Conservation (phyloP, 2,329 filamentous ascomycete genomes). For the Botrytis deweyae region DNA sequence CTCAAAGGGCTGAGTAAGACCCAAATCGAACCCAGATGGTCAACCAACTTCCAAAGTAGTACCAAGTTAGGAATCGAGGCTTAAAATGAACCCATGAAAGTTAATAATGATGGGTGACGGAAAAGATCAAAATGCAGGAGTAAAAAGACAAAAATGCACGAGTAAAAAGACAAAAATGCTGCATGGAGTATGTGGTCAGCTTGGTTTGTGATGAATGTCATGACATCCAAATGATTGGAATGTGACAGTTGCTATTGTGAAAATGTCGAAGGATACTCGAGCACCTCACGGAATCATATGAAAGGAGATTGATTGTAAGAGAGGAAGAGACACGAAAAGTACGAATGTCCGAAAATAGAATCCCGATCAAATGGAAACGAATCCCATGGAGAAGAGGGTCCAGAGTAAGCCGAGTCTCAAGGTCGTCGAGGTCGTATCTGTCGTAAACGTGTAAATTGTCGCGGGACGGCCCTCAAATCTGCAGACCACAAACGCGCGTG, state of each 20-base stretch:
- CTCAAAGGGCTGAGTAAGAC: slow-evolving; percentile 20
- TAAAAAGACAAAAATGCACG: neutral
- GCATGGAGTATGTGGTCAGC: neutral
- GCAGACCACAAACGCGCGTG: slow-evolving; percentile 17
- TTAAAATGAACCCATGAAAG: neutral
- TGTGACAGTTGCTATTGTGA: slow-evolving; percentile 4
- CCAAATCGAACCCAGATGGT: neutral
- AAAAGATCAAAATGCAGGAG: slow-evolving; percentile 13
- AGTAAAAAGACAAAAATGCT: neutral
- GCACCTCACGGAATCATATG: neutral
- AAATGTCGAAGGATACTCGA: neutral
- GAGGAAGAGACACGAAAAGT: neutral
- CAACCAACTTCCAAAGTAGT: neutral
- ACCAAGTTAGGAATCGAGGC: slow-evolving; percentile 10
- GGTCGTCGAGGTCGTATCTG: neutral
- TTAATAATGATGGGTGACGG: neutral
- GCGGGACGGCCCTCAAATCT: slow-evolving; percentile 18
- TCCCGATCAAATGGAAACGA: slow-evolving; percentile 3
- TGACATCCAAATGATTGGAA: slow-evolving; percentile 17
- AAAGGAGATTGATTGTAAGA: neutral
- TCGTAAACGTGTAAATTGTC: neutral
- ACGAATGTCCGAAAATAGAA: slow-evolving; percentile 8
- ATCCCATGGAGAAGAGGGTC: slow-evolving; percentile 8
- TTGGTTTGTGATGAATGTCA: slow-evolving; percentile 8
- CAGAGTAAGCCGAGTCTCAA: neutral